phyloP scores from a whole-genome alignment of 2,329 filamentous ascomycete genomes.

The Cercospora sp. region DNA sequence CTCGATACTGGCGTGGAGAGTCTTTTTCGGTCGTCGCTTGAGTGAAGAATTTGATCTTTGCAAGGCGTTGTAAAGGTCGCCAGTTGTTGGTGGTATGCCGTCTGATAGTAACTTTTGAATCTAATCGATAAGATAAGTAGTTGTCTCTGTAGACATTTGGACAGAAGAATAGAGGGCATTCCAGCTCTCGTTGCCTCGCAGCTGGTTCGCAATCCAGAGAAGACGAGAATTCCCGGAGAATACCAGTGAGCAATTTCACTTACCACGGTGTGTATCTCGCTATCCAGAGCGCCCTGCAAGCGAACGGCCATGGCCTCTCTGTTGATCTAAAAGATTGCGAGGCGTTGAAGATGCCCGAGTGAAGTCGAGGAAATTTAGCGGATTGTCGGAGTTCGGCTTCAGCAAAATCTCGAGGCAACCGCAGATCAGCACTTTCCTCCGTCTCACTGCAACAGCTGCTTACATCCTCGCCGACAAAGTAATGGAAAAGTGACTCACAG shows the following conservation, averaged over 20 bases:
- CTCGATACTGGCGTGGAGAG: conserved; percentile 82
- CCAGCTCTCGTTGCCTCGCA: not conserved
- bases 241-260: not conserved
- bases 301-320: conserved; percentile 13
- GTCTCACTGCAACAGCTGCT: not conserved
- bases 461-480: not conserved
- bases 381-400: conserved; percentile 3
- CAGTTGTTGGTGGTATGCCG: conserved; percentile 31
- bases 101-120: conserved; percentile 32
- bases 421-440: not conserved
- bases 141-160: not conserved
- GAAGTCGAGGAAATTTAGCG: conserved; percentile 11
- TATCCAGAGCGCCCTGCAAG: conserved; percentile 39
- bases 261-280: conserved; percentile 57
- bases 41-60: conserved; percentile 84
- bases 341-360: not conserved
- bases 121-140: not conserved
- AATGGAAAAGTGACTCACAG: not conserved
- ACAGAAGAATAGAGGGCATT: not conserved
- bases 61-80: conserved; percentile 71
- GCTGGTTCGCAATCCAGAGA: not conserved
- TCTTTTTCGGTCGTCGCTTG: conserved; percentile 76
- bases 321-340: not conserved
- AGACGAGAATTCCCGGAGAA: too few species aligned
- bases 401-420: not conserved